Conservation (phyloP, 768 basidiomycete species). For the Lactifluus subvellereus region DNA sequence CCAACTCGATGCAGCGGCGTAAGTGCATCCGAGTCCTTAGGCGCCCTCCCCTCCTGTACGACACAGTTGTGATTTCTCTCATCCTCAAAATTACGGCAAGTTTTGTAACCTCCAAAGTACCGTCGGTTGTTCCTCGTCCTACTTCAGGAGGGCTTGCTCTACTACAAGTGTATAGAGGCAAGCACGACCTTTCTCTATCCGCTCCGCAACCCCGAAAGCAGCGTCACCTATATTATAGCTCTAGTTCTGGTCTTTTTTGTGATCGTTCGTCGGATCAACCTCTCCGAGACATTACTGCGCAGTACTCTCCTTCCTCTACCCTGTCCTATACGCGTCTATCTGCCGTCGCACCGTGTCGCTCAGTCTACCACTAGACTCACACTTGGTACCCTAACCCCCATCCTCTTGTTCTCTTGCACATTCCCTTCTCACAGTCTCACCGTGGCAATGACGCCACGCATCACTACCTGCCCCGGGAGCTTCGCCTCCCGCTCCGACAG, state of each 20-base stretch:
- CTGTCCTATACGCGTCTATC: background rate
- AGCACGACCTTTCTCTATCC: background rate
- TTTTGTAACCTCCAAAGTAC: background rate
- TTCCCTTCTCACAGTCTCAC: slow-evolving; percentile 22
- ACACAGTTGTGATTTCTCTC: slow-evolving; percentile 34
- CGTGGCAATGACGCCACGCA: slow-evolving; percentile 65
- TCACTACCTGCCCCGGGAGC: slow-evolving; percentile 48
- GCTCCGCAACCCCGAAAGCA: slow-evolving; percentile 23
- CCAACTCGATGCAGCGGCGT: slow-evolving; percentile 16
- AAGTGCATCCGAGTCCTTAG: slow-evolving; percentile 29
- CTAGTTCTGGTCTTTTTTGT: too few species aligned
- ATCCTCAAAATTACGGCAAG: slow-evolving; percentile 31
- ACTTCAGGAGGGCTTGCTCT: slow-evolving; percentile 13
- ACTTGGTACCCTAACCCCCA: too few species aligned
- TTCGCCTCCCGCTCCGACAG: background rate
- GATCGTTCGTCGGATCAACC: too few species aligned
- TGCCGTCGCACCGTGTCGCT: background rate
- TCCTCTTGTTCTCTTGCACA: background rate
- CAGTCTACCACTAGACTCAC: background rate
- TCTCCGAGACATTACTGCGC: too few species aligned
- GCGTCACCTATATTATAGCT: too few species aligned
- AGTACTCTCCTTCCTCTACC: slow-evolving; percentile 17
- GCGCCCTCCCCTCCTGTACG: slow-evolving; percentile 38
- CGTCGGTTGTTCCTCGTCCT: slow-evolving; percentile 7
- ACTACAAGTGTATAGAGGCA: slow-evolving; percentile 8